Evolutionary conservation across 495 filamentous ascomycete species (phyloP).

Genomic region (Alectoria sarmentosa): DNA sequence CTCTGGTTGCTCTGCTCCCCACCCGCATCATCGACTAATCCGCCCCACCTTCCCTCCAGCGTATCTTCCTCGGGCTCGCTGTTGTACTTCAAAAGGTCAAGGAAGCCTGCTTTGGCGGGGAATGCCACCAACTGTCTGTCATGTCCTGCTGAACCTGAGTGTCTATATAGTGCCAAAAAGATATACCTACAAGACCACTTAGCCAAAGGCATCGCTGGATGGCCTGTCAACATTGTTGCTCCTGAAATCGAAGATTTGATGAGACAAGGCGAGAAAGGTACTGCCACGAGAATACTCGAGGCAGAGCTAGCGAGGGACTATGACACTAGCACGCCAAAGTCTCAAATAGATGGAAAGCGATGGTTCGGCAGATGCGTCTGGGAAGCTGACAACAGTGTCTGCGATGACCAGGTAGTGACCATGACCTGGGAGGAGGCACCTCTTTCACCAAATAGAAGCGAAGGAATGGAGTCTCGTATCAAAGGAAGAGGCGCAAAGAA

Average conservation of each 20-base stretch:
- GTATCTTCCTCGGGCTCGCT: conserved; percentile 67
- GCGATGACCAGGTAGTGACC: conserved; percentile 84
- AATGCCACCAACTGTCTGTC: conserved; percentile 80
- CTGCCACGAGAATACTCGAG: conserved; percentile 33
- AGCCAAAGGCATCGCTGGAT: conserved; percentile 51
- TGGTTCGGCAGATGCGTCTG: conserved; percentile 96
- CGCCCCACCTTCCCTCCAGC: conserved; percentile 64
- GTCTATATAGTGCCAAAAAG: conserved; percentile 73
- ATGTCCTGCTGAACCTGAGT: conserved; percentile 64
- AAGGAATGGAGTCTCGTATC: conserved; percentile 26
- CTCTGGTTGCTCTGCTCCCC: conserved; percentile 80
- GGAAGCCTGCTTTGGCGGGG: conserved; percentile 70
- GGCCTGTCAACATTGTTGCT: conserved; percentile 82
- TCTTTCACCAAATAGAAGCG: conserved; percentile 10
- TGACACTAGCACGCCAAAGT: conserved; percentile 39
- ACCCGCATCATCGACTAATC: conserved; percentile 32
- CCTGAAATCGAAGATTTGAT: conserved; percentile 81
- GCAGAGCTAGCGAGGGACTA: conserved; percentile 60
- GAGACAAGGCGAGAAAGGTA: conserved; percentile 19
- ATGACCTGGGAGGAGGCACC: conserved; percentile 74
- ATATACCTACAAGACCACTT: conserved; percentile 65
- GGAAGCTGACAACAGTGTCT: conserved; percentile 84
- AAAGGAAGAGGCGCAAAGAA: conserved; percentile 62
- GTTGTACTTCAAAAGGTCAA: conserved; percentile 60
- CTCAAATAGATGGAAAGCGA: conserved; percentile 50